A percentile compares a stretch with the other conserved stretches of the same genome.
These are phyloP conservation scores for Otatea glauca DNA, from an alignment of 176 grass and related monocot species.

Conservation along the genomic window DNA sequence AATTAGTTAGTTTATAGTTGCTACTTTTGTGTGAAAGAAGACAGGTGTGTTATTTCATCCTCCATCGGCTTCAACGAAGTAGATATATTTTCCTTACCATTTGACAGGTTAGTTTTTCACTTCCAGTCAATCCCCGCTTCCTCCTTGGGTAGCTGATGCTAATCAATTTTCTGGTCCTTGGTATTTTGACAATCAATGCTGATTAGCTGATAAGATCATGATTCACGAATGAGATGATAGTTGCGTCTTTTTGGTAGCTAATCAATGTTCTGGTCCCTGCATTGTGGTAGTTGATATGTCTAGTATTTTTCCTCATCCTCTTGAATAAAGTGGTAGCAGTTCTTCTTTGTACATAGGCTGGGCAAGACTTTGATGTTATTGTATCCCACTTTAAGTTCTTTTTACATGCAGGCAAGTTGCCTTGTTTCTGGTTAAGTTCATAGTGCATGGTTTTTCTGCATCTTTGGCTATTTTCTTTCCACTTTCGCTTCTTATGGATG, in stretches of 20 bases:
- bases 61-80: background rate
- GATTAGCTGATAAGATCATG: constrained; percentile 27
- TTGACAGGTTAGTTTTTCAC: background rate
- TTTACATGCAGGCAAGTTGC: background rate
- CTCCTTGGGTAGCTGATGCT: constrained; percentile 8
- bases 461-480: constrained; percentile 38
- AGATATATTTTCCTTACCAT: background rate
- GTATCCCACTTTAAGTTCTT: background rate
- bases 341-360: constrained; percentile 18
- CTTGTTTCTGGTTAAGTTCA: background rate
- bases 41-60: constrained; percentile 10
- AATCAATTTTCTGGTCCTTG: constrained; percentile 14
- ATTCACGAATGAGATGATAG: constrained; percentile 17
- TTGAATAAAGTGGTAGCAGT: constrained; percentile 33
- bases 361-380: background rate
- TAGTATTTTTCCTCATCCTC: constrained; percentile 18
- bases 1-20: background rate
- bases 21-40: constrained; percentile 11
- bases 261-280: constrained; percentile 41
- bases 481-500: background rate
- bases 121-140: background rate
- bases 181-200: background rate
- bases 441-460: constrained; percentile 8
- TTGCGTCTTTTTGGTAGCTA: constrained; percentile 36
- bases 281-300: constrained; percentile 18